Evolutionary conservation across 805 yeast species (phyloP), one percentile per base, ranked within the genome.

Genomic region (Nakazawaea wickerhamii): DNA sequence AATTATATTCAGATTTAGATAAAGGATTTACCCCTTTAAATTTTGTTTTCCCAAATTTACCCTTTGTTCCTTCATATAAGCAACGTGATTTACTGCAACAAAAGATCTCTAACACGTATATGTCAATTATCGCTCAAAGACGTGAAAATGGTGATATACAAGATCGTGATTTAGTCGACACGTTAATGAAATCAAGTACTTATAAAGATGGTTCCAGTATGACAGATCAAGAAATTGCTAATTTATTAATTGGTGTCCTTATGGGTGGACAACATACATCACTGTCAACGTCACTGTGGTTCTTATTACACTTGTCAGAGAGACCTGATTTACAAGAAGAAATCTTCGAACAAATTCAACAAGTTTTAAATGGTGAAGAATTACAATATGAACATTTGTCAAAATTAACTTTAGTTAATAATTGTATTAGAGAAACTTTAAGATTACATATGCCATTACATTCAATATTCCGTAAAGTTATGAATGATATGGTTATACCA

Each of bases 261-360:
- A 93, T 93, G 99, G 99, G 99, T 56, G 99, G 99, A 49, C 99
- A 93, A 70, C 99, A 93, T 64, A 93, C 99, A 21, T 84, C 95
- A 49, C 93, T 98, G 34, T 77, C 98, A 19, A 93, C 99, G 18
- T 85, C 95, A 31, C 84, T 97, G 14, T 93, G 99, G 99, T 80
- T 81, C 57, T 69, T 93, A 58, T 73, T 93, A 50, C 98, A 93
- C 60, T 73, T 93, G 48, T 97, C 89, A 51, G 95, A 84, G 55
- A 72, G 78, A 55, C 95, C 95, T 36, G 84, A 85, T 31, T 67
- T 91, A 48, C 96, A 88, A 68, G 84, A 90, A 46, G 84, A 81
- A 58, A 64, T 93, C 39, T 84, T 73, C 59, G 64, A 77, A 47
- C 98, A 93, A 66, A 82, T 90, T 56, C 68, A 73, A 56, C 57